Evolutionary conservation across 768 basidiomycete genomes (phyloP), one percentile per base, ranked within the genome.

Genomic region (Auricularia sp.): DNA sequence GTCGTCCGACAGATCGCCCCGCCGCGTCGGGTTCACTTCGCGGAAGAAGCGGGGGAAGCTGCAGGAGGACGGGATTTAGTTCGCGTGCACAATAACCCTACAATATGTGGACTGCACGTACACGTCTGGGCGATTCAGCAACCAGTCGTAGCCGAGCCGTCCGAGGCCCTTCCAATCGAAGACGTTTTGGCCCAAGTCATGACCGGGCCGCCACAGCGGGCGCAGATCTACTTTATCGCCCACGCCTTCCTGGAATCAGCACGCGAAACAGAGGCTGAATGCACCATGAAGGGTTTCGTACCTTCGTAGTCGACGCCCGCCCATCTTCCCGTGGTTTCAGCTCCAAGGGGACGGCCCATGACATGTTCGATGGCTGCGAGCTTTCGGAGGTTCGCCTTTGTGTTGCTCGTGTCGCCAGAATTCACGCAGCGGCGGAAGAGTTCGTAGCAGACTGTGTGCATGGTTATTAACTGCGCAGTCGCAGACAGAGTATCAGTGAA

Each of bases 1-100:
- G 63, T 61, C 13, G 44, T 10, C 16, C 2, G 54, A 67, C 34
- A 69, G 16, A 8, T 33, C 36, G 1, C 64, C 51, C 29, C 70
- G 61, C 37, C 73, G 68, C 3, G 62, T 63, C 6, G 63, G 64
- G 1, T 65, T 39, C 5, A 73, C 69, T 10, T 61, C 21, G 5
- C 45, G 14, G 33, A 44, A 64, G 67, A 74, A 73, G 21, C 67
- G 67, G 3, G 73, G 73, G 63, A 73, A 73, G n/a, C 73, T 73
- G n/a, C 33, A 29, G 29, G 29, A 29, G 29, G 29, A 29, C 2
- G 1, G 54, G 39, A 14, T 33, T 51, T 45, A 14, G 7, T 47
- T 8, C 29, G 51, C 35, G n/a, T 47, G 8, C 16, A 54, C 34
- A 29, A 29, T 29, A 29, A 29, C 29, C 1, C 21, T 44, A 24